These are phyloP conservation scores for Heterobasidion parviporum DNA, from an alignment of 1,284 basidiomycete species.

Conservation along the genomic window DNA sequence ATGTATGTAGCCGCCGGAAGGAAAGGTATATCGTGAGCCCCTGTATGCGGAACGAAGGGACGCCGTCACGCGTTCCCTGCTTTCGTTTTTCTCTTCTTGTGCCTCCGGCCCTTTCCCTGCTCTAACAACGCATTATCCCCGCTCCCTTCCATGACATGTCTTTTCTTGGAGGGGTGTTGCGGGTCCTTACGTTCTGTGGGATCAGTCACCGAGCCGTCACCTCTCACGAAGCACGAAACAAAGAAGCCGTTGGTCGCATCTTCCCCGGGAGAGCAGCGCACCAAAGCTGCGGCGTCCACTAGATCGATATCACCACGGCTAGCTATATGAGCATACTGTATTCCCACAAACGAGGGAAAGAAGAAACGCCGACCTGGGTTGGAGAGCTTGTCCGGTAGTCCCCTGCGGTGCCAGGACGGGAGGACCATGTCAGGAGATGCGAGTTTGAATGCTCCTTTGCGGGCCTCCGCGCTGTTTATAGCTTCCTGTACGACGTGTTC, in stretches of 20 bases:
- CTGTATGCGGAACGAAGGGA: background rate
- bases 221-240: slow-evolving; percentile 72
- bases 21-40: background rate
- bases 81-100: slow-evolving; percentile 1
- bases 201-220: background rate
- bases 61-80: background rate
- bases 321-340: slow-evolving; percentile 3
- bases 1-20: no score
- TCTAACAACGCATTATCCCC: background rate
- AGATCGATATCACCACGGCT: background rate
- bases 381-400: slow-evolving; percentile 55
- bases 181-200: background rate
- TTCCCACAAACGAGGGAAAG: background rate
- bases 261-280: slow-evolving; percentile 81
- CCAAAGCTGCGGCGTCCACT: slow-evolving; percentile 60
- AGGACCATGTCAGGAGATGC: slow-evolving; percentile 61
- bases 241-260: slow-evolving; percentile 95
- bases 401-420: slow-evolving; percentile 75
- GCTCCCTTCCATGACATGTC: background rate
- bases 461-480: slow-evolving; percentile 63
- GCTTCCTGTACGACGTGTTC: slow-evolving; percentile 76
- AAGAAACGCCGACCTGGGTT: slow-evolving; percentile 27
- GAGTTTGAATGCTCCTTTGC: slow-evolving; percentile 50
- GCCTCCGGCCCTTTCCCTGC: slow-evolving; percentile 3
- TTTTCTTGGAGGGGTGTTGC: background rate